Evolutionary conservation across 2,329 filamentous ascomycete genomes (phyloP).

Genomic region (Orbilia blumenaviensis): DNA sequence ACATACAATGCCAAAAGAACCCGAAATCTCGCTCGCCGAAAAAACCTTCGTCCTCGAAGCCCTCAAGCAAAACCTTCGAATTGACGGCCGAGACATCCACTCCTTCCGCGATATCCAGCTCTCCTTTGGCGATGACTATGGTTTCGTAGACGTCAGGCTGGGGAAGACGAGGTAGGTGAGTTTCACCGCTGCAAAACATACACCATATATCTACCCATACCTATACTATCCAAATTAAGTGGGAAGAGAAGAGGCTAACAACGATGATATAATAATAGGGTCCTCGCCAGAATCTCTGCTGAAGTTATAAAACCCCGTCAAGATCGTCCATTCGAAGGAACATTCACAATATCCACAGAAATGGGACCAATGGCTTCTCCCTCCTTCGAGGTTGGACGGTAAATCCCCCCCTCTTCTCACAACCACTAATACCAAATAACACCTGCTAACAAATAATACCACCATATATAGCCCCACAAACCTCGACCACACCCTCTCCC

Average conservation of each 20-base stretch:
- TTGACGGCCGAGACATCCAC: slow-evolving; percentile 84
- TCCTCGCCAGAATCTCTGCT: slow-evolving; percentile 84
- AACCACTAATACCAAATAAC: slow-evolving; percentile 47
- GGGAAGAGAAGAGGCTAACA: background rate
- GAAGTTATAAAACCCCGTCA: slow-evolving; percentile 85
- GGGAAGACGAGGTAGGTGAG: slow-evolving; percentile 82
- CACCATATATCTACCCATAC: background rate
- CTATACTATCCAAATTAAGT: too few species aligned
- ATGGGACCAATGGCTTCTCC: slow-evolving; percentile 92
- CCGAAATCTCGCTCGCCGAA: slow-evolving; percentile 88
- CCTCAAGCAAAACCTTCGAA: slow-evolving; percentile 78
- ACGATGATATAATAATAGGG: slow-evolving; percentile 66
- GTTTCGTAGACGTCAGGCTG: slow-evolving; percentile 83
- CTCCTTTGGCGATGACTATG: slow-evolving; percentile 88
- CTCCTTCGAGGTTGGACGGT: slow-evolving; percentile 84
- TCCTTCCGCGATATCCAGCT: slow-evolving; percentile 80
- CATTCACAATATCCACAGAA: slow-evolving; percentile 91
- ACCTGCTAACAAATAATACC: too few species aligned
- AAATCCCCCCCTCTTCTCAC: slow-evolving; percentile 57
- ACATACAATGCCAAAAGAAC: slow-evolving; percentile 94
- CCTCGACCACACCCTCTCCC: slow-evolving; percentile 83
- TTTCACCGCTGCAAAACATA: background rate
- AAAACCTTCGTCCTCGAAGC: slow-evolving; percentile 85
- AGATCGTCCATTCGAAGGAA: slow-evolving; percentile 92
- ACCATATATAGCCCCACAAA: slow-evolving; percentile 76